A percentile compares a stretch with the other conserved stretches of the same genome.
Conservation (phyloP, 768 basidiomycete genomes). For the Lyophyllum shimeji region DNA sequence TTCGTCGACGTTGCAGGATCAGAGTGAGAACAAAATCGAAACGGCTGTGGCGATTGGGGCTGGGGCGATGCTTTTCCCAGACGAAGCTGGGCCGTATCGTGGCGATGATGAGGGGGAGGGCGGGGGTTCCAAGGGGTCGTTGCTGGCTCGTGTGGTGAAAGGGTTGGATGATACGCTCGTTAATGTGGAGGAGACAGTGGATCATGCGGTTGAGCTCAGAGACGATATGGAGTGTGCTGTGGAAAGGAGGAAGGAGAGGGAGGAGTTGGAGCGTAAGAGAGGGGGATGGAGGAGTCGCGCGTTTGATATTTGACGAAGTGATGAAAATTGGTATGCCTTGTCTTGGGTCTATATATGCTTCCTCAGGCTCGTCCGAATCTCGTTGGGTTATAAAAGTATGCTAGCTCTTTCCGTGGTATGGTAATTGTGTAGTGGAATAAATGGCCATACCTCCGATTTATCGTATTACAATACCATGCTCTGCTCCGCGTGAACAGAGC, state of each 20-base stretch:
- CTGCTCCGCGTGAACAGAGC: too few relatives aligned
- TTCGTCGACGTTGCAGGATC: not conserved
- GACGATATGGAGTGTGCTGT: constrained; percentile 22
- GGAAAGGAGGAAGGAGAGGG: constrained; percentile 24
- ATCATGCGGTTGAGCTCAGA: constrained; percentile 7
- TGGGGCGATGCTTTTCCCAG: constrained; percentile 34
- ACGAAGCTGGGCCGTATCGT: constrained; percentile 30
- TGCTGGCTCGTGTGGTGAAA: constrained; percentile 18
- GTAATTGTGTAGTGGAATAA: too few relatives aligned
- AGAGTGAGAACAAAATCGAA: constrained; percentile 21
- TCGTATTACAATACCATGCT: too few relatives aligned
- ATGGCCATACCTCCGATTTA: too few relatives aligned
- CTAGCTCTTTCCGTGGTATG: too few relatives aligned
- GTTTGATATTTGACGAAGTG: constrained; percentile 28
- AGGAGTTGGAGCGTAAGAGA: constrained; percentile 19
- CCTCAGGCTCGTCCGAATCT: too few relatives aligned
- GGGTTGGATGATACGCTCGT: constrained; percentile 14
- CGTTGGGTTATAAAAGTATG: too few relatives aligned
- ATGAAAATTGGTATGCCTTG: too few relatives aligned
- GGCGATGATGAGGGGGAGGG: constrained; percentile 19
- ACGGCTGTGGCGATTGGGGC: constrained; percentile 35
- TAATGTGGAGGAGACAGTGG: constrained; percentile 9
- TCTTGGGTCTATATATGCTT: too few relatives aligned
- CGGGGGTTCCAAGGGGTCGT: constrained; percentile 4
- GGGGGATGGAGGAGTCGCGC: constrained; percentile 33